phyloP scores from a whole-genome alignment of 805 yeast species.

The Kregervanrija delftensis region DNA sequence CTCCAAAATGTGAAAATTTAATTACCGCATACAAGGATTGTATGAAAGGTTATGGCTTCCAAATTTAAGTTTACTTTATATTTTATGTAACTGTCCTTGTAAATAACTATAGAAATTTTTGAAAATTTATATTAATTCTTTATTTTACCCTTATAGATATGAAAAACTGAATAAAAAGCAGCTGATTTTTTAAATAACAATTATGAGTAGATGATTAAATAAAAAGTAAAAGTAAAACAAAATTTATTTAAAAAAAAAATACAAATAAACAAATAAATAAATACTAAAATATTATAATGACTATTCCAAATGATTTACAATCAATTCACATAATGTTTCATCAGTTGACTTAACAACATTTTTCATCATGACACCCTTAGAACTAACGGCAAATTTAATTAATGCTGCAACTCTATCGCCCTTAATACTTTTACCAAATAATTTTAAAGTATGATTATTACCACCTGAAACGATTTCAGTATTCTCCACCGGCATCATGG shows the following conservation, averaged over 20 bases:
- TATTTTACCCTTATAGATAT: not conserved
- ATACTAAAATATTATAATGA: not conserved
- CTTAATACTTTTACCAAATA: conserved; percentile 71
- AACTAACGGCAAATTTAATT: conserved; percentile 43
- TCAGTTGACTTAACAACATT: conserved; percentile 54
- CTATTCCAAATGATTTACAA: conserved; percentile 42
- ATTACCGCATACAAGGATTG: conserved; percentile 73
- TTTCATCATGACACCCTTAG: conserved; percentile 46
- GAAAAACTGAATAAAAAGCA: not conserved
- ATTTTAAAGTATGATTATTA: conserved; percentile 64
- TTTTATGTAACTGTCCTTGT: not conserved
- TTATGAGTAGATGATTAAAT: not conserved
- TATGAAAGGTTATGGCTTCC: conserved; percentile 90
- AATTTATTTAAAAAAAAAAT: not conserved
- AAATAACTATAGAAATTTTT: not conserved
- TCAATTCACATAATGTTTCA: conserved; percentile 39
- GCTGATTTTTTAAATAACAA: not conserved
- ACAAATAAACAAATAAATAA: not conserved
- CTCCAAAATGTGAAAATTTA: conserved; percentile 69
- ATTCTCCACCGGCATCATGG: conserved; percentile 69
- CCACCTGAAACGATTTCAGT: conserved; percentile 53
- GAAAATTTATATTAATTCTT: not conserved
- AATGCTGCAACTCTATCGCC: conserved; percentile 46
- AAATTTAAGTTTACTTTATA: conserved; percentile 24
- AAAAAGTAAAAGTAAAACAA: not conserved